Base-by-base conservation (phyloP, 768 basidiomycete species). In the Myochromella boudieri region DNA sequence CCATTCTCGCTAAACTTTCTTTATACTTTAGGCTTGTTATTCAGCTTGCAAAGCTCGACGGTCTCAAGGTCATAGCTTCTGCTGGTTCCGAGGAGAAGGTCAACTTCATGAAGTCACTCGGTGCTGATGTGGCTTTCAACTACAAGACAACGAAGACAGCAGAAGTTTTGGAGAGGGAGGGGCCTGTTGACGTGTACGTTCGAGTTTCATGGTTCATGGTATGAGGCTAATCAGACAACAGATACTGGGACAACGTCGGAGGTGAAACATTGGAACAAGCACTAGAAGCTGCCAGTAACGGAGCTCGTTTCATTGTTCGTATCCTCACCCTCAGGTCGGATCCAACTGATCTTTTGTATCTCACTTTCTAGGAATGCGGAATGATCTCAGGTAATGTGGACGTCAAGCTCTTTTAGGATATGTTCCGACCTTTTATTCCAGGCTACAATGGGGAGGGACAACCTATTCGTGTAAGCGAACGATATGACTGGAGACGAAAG, bases 81-180 rank as follows among this genome's bases (percentile, higher is more conserved):
- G 82, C 85, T 0, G 85, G 89, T 4, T 77, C 77, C 0, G 82
- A 87, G 18, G 82, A 85, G 41, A 89, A 91, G 63, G 82, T 89
- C 4, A 59, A 69, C 9, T 85, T 76, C 56, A 63, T 84, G 63
- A 72, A 72, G 43, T 70, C 72, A 1, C 53, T 85, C n/a, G 86
- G 85, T 0, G 78, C 80, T 0, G 85, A 90, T 53, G 74, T 83
- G 6, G 80, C 72, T 1, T 87, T 86, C 68, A 87, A 89, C 61
- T 88, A 85, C 66, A 85, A 90, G 71, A 86, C 75, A 0, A 68
- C 68, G 0, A 66, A 68, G 37, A 80, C 77, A 0, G 55, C 55
- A 1, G 77, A 82, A 9, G 67, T 84, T 2, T 64, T 91, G 31
- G 58, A 60, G 49, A 71, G 72, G 46, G 74, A 87, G 53, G 84